These are phyloP conservation scores for Russula vinacea DNA, from an alignment of 768 basidiomycete genomes.

Conservation along the genomic window DNA sequence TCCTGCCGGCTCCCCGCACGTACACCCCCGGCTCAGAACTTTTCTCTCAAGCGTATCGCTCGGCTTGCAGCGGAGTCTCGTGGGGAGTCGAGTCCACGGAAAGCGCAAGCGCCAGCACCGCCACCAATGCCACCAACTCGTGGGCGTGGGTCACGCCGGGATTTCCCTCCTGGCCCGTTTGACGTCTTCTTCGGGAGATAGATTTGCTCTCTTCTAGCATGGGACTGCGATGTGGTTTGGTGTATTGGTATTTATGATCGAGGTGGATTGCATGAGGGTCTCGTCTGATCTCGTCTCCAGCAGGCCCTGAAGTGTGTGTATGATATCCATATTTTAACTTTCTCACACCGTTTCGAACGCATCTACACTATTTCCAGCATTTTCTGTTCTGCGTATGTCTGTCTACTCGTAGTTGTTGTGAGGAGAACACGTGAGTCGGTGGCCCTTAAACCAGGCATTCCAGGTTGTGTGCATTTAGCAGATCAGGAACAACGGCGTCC, in stretches of 20 bases:
- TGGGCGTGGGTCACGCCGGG: conserved; percentile 15
- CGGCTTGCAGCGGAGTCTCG: conserved; percentile 47
- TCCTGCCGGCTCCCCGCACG: conserved; percentile 54
- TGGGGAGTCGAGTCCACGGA: conserved; percentile 47
- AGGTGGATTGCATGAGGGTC: background rate
- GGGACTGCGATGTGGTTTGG: background rate
- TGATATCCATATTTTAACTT: background rate
- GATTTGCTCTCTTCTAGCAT: background rate
- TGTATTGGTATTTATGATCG: conserved; percentile 4
- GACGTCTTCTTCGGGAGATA: conserved; percentile 19
- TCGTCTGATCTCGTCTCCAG: background rate
- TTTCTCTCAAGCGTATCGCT: conserved; percentile 56
- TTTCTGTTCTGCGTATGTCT: background rate
- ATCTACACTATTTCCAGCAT: background rate
- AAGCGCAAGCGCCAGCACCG: conserved; percentile 9
- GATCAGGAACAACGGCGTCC: background rate
- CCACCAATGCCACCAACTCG: conserved; percentile 7
- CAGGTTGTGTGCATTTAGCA: background rate
- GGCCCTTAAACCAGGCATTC: background rate
- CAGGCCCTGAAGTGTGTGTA: background rate
- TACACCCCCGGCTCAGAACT: conserved; percentile 56
- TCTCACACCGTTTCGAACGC: background rate
- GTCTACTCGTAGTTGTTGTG: background rate
- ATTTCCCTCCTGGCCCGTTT: conserved; percentile 15
- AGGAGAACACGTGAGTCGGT: background rate